These are phyloP conservation scores for Eucalyptus sp. DNA, from an alignment of 345 rosid species.

Conservation along the genomic window DNA sequence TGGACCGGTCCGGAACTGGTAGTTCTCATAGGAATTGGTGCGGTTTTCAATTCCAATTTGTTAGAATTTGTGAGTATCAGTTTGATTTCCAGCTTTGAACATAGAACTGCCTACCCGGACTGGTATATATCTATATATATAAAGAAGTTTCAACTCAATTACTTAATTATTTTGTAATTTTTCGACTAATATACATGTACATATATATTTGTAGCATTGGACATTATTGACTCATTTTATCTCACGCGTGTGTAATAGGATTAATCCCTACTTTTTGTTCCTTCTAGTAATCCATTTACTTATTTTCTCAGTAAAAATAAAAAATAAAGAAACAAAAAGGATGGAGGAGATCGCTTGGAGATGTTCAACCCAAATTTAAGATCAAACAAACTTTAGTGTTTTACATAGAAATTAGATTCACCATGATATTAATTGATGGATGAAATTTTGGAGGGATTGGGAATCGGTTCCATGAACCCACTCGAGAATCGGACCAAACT, in stretches of 20 bases:
- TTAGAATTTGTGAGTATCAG: accelerated
- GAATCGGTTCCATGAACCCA: accelerated
- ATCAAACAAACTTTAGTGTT: accelerated
- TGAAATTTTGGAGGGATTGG: accelerated
- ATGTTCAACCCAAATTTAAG: no score
- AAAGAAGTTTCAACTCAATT: no score
- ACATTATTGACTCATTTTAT: no score
- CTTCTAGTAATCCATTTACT: no score
- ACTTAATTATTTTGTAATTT: no score
- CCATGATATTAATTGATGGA: accelerated
- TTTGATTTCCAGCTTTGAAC: accelerated
- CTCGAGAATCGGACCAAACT: accelerated
- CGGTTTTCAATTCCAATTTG: accelerated
- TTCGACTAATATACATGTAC: no score
- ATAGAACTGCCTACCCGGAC: accelerated
- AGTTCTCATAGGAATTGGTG: accelerated
- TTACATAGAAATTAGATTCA: accelerated
- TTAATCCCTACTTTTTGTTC: no score
- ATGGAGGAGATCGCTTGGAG: no score
- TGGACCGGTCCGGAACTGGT: accelerated
- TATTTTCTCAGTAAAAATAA: no score
- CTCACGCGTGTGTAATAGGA: accelerated
- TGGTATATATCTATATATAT: no score
- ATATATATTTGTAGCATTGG: no score
- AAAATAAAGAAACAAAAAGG: no score